A percentile compares a stretch with the other conserved stretches of the same genome.
Evolutionary conservation across 441 rosid genomes (phyloP).

Genomic region (Aquilaria agallochum): DNA sequence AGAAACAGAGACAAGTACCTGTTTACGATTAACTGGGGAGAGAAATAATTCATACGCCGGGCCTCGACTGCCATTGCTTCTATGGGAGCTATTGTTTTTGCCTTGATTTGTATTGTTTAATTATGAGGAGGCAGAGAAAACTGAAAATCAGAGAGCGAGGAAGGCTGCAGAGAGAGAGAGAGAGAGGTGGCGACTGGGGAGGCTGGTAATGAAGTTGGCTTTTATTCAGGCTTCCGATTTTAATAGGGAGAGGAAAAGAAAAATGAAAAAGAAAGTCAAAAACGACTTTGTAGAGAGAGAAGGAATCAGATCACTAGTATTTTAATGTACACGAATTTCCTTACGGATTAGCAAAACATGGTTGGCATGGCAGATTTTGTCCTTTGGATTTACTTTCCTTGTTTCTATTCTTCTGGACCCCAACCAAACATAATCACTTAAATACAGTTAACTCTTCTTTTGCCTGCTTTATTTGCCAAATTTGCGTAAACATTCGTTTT

Average conservation of each 20-base stretch:
- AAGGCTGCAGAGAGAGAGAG: background rate
- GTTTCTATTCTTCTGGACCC: background rate
- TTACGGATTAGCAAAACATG: constrained; percentile 9
- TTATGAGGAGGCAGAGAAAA: background rate
- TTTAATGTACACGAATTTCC: constrained; percentile 9
- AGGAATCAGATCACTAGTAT: background rate
- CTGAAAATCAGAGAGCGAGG: background rate
- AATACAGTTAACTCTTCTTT: too few relatives aligned
- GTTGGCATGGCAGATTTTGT: constrained; percentile 17
- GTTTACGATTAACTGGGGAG: constrained; percentile 27
- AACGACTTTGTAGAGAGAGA: background rate
- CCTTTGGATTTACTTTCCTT: constrained; percentile 16
- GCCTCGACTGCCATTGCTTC: constrained; percentile 47
- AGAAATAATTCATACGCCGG: constrained; percentile 23
- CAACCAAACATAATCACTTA: too few relatives aligned
- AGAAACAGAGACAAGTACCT: constrained; percentile 12
- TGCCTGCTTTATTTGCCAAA: too few relatives aligned
- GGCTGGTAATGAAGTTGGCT: constrained; percentile 6
- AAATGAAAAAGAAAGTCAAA: background rate
- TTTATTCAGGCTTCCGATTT: constrained; percentile 23
- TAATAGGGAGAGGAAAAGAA: constrained; percentile 25
- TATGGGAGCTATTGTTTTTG: background rate
- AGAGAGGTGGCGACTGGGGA: constrained; percentile 12
- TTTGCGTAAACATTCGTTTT: too few relatives aligned
- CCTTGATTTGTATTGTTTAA: background rate